Conservation (phyloP, 768 basidiomycete species). For the Agaricus blazei region DNA sequence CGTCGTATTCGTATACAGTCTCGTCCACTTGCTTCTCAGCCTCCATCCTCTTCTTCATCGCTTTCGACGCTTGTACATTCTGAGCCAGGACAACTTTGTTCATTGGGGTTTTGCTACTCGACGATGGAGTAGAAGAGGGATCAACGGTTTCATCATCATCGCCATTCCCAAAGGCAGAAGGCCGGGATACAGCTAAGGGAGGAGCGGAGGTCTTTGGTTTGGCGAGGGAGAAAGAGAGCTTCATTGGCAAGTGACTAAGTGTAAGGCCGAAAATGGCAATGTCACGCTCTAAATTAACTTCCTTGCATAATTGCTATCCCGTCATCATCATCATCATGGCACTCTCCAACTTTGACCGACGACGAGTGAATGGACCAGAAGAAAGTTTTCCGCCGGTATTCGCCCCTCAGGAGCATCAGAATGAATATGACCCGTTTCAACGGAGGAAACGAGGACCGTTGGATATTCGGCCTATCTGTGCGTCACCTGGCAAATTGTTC, state of each 20-base stretch:
- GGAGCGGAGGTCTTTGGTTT: constrained; percentile 51
- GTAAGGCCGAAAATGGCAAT: constrained; percentile 8
- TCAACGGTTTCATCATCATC: constrained; percentile 58
- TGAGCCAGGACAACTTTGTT: constrained; percentile 57
- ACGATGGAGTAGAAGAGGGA: constrained; percentile 32
- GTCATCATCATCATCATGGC: constrained; percentile 27
- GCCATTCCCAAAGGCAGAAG: constrained; percentile 59
- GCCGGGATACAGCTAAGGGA: constrained; percentile 43
- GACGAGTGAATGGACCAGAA: constrained; percentile 90
- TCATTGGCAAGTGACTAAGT: constrained; percentile 42
- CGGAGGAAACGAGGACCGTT: constrained; percentile 47
- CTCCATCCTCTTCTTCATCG: constrained; percentile 70
- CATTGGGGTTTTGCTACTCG: constrained; percentile 23
- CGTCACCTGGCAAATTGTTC: constrained; percentile 14
- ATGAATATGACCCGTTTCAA: constrained; percentile 26
- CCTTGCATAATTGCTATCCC: background rate
- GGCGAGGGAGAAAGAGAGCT: constrained; percentile 84
- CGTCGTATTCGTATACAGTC: constrained; percentile 92
- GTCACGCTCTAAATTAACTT: constrained; percentile 22
- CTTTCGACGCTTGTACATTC: constrained; percentile 55
- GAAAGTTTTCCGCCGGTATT: constrained; percentile 68
- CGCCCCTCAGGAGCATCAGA: constrained; percentile 29
- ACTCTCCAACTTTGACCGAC: constrained; percentile 69
- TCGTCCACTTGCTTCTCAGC: constrained; percentile 74
- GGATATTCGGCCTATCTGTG: constrained; percentile 88